Evolutionary conservation across 1,284 basidiomycete species (phyloP), one percentile per base, ranked within the genome.

Genomic region (Melampsora occidentalis): DNA sequence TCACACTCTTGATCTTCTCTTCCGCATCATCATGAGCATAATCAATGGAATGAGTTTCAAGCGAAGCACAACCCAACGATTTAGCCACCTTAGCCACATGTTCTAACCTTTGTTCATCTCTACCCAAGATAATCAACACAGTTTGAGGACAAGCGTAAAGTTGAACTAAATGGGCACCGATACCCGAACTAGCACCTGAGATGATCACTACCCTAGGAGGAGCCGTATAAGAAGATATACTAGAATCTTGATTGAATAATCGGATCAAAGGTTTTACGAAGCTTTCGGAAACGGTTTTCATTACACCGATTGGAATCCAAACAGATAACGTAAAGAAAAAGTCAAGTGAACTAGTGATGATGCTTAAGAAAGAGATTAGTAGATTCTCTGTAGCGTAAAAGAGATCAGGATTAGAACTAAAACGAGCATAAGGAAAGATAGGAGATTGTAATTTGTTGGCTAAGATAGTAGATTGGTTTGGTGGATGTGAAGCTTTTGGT

Each of bases 51-150:
- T 69, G 61, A 39, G 48, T 76, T 28, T 76, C 66, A 35, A 75
- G 63, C 20, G 61, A 39, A 31, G 61, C 62, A 31, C 46, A 61
- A 25, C 73, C 73, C 12, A 49, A 46, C 1, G 20, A 35, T 62
- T 65, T 62, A 33, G 73, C 73, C 3, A 76, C 25, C 39, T 76
- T 76, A 7, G 73, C 73, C 46, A 76, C 35, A 25, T 76, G 73
- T 25, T 64, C 61, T 31, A 76, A 68, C 35, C 73, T 61, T 12
- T 59, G 42, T 49, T 51, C 31, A 25, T 76, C 67, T 57, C 73
- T 63, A 12, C 49, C 73, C n/a, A 76, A 49, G 42, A 76, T 53
- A 33, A 76, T 39, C 20, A 76, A 39, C 9, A 69, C 25, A 20
- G 42, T 69, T 25, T 64, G 31, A 33, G 73, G 67, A n/a, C 59